A percentile compares a stretch with the other conserved stretches of the same genome.
These are phyloP conservation scores for Cercophora newfieldiana DNA, from an alignment of 495 filamentous ascomycete genomes.

Conservation along the genomic window DNA sequence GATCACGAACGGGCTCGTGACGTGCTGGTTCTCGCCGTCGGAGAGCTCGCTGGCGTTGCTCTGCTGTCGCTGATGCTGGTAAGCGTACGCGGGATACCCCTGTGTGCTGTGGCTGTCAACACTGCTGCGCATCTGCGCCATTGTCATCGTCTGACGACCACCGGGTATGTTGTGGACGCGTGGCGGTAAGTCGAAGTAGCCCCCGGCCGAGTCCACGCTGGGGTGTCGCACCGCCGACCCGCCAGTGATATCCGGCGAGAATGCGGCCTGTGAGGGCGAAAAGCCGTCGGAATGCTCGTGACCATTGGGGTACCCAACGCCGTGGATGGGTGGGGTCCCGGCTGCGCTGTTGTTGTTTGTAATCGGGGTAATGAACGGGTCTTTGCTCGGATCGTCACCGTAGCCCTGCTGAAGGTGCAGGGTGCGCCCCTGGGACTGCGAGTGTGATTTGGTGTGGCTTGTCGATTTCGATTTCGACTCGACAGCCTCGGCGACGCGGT, in stretches of 20 bases:
- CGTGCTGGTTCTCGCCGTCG: constrained; percentile 33
- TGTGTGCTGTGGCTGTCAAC: constrained; percentile 31
- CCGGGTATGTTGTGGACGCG: constrained; percentile 24
- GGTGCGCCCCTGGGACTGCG: constrained; percentile 8
- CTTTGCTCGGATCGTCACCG: constrained; percentile 25
- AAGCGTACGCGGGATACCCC: constrained; percentile 18
- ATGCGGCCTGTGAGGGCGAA: constrained; percentile 27
- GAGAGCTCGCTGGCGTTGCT: constrained; percentile 45
- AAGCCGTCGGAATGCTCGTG: constrained; percentile 23
- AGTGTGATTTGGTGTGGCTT: constrained; percentile 23
- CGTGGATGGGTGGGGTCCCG: constrained; percentile 18
- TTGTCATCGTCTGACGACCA: constrained; percentile 23
- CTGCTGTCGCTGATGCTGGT: constrained; percentile 35
- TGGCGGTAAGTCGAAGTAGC: constrained; percentile 31
- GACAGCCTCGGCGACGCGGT: constrained; percentile 30
- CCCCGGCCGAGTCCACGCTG: constrained; percentile 33
- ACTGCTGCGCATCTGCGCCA: constrained; percentile 29
- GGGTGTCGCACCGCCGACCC: constrained; percentile 8
- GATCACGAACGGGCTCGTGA: constrained; percentile 16
- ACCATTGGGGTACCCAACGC: constrained; percentile 3
- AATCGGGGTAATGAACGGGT: constrained; percentile 26
- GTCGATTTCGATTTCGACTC: constrained; percentile 34
- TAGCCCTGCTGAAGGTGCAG: not conserved
- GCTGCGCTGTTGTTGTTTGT: constrained; percentile 11
- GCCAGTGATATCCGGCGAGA: constrained; percentile 15